Evolutionary conservation across 2,329 filamentous ascomycete species (phyloP), one percentile per base, ranked within the genome.

Genomic region (Aspergillus persii): DNA sequence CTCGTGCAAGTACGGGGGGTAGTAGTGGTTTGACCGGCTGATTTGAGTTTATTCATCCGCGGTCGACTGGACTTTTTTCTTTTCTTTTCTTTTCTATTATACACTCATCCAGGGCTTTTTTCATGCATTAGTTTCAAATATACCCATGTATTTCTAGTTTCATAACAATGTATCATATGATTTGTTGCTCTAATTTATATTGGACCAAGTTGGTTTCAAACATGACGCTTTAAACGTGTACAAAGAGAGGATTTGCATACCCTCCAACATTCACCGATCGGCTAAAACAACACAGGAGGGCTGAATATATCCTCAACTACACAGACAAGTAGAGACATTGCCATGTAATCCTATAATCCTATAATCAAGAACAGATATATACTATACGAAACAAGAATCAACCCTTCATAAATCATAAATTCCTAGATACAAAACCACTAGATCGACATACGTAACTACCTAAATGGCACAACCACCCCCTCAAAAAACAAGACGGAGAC

Each of bases 1-100:
- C 59, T 50, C 68, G 71, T 15, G 61, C 62, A 9, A 68, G 61
- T 57, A 58, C 63, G 53, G 63, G 64, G 30, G 61, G 60, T 55
- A 53, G 59, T 11, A 58, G 50, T 41, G 60, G 50, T 27, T 26
- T 61, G 9, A 58, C 54, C 31, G 47, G 55, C 5, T 61, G 58
- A 61, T 11, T 8, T 53, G 4, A 27, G 23, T 9, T 15, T n/a
- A 6, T 26, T 23, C 3, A 12, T 48, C 5, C 26, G 27, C 27
- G 18, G 2, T 49, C 11, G 18, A 18, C 18, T 23, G 46, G 7
- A 11, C 15, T 33, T 30, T 26, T 30, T 30, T 44, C n/a, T 39
- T 47, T 33, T 31, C 33, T 44, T 27, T 56, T 15, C 29, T 55
- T 30, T 26, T 8, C 8, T 23, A 23, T 23, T 23, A 23, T 23